phyloP scores from a whole-genome alignment of 2,329 filamentous ascomycete species.

The Trichoderma sp. region DNA sequence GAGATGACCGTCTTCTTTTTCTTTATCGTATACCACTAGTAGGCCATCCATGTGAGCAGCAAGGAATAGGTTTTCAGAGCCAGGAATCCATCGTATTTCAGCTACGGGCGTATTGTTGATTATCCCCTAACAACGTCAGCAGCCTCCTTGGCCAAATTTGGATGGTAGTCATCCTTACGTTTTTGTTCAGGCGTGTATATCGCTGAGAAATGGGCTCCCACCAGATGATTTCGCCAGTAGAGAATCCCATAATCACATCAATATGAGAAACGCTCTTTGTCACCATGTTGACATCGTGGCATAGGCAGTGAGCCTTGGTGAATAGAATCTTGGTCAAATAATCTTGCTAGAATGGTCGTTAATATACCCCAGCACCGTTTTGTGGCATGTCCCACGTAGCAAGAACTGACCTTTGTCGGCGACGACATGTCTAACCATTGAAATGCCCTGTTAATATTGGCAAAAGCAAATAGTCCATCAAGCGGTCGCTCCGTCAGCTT shows the following conservation, averaged over 20 bases:
- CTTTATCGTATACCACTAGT: conserved; percentile 93
- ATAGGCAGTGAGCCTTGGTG: conserved; percentile 92
- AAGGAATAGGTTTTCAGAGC: conserved; percentile 89
- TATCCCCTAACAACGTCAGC: conserved; percentile 58
- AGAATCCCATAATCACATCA: conserved; percentile 93
- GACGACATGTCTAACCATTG: conserved; percentile 94
- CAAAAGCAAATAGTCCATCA: conserved; percentile 86
- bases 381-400: background rate
- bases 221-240: conserved; percentile 96
- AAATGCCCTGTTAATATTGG: conserved; percentile 92
- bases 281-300: conserved; percentile 84
- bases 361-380: conserved; percentile 26
- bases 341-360: conserved; percentile 63
- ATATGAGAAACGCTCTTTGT: conserved; percentile 81
- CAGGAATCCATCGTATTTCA: conserved; percentile 89
- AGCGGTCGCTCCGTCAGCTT: conserved; percentile 74
- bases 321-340: conserved; percentile 95
- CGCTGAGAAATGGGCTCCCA: conserved; percentile 96
- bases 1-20: conserved; percentile 86
- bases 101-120: conserved; percentile 86
- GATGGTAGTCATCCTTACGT: conserved; percentile 52
- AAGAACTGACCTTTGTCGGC: conserved; percentile 58
- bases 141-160: background rate
- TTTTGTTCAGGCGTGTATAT: conserved; percentile 95
- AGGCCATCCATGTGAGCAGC: conserved; percentile 91